Conservation (phyloP, 441 rosid genomes). For the Adansonia gregorii region DNA sequence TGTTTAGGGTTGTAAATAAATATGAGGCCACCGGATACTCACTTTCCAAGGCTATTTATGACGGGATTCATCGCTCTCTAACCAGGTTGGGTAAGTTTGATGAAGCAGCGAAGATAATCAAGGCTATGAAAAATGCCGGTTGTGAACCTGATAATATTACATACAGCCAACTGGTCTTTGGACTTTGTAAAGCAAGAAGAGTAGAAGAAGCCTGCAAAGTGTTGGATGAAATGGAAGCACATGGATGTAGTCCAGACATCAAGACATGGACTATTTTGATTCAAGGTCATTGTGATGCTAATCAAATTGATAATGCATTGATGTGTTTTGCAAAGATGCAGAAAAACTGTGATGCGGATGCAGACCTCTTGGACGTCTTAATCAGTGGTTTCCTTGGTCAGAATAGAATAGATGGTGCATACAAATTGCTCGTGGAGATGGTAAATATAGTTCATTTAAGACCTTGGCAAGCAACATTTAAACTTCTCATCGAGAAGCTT, state of each 20-base stretch:
- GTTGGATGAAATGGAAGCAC: constrained; percentile 68
- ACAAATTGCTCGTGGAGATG: constrained; percentile 60
- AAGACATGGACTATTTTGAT: constrained; percentile 94
- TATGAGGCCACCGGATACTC: constrained; percentile 57
- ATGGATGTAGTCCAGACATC: constrained; percentile 68
- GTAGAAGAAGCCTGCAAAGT: constrained; percentile 71
- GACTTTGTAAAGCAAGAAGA: constrained; percentile 81
- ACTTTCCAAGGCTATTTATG: constrained; percentile 75
- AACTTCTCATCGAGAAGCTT: constrained; percentile 66
- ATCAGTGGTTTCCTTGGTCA: constrained; percentile 64
- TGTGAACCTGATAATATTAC: constrained; percentile 82
- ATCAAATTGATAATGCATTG: constrained; percentile 63
- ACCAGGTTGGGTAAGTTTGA: constrained; percentile 65
- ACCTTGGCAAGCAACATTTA: constrained; percentile 88
- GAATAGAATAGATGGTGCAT: constrained; percentile 66
- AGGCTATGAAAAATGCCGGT: constrained; percentile 70
- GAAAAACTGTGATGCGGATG: constrained; percentile 58
- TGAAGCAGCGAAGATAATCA: constrained; percentile 62
- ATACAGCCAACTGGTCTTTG: constrained; percentile 80
- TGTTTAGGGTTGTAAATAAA: constrained; percentile 61
- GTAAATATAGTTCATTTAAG: constrained; percentile 50
- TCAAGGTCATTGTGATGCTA: constrained; percentile 74
- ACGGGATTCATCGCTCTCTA: constrained; percentile 78
- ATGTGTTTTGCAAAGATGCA: constrained; percentile 59
- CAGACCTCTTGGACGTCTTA: constrained; percentile 65